Base-by-base conservation (phyloP, 179 eudicot genomes). In the Patellifolia procumbens region DNA sequence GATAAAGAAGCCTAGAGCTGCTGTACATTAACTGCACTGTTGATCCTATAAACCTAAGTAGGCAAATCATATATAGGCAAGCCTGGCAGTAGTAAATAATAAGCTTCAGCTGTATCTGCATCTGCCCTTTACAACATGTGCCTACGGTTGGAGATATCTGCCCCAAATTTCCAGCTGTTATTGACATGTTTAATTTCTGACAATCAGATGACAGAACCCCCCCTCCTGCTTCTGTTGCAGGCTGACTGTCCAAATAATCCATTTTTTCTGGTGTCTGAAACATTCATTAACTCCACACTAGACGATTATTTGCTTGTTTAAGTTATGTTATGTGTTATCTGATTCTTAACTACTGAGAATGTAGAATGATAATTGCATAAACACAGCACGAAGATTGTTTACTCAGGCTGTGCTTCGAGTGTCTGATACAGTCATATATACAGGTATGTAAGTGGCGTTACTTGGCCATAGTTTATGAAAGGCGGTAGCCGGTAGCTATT, bases 161-260 rank as follows among this genome's bases (percentile, higher is more conserved):
- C 66, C 80, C 76, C 83, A 75, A 4, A 11, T 75, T 72, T 77
- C 80, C 83, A 81, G 83, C 83, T 81, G 83, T 80, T 75, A 20
- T 80, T 32, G 68, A 65, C 73, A 72, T 75, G 31, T 80, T 52
- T 75, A 70, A 75, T 75, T 66, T 76, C 83, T 81, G 83, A 81
- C 80, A 39, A n/a, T n/a, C n/a, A n/a, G n/a, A n/a, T n/a, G n/a
- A n/a, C 45, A 39, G 42, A 39, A 39, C 45, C 11, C 45, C 45
- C 45, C 45, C 53, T 37, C 58, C 72, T 34, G 39, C 75, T 34
- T 39, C 73, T 65, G 60, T 65, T 72, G 26, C 70, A 32, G 56
- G 22, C 42, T 39, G 45, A 16, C 24, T 53, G 49, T 29, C 61
- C 60, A 39, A 39, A 73, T 19, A 49, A 49, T 71, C 64, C 70